Evolutionary conservation across 371 early-diverging fungal species (phyloP).

Genomic region (Actinomortierella ambigua): DNA sequence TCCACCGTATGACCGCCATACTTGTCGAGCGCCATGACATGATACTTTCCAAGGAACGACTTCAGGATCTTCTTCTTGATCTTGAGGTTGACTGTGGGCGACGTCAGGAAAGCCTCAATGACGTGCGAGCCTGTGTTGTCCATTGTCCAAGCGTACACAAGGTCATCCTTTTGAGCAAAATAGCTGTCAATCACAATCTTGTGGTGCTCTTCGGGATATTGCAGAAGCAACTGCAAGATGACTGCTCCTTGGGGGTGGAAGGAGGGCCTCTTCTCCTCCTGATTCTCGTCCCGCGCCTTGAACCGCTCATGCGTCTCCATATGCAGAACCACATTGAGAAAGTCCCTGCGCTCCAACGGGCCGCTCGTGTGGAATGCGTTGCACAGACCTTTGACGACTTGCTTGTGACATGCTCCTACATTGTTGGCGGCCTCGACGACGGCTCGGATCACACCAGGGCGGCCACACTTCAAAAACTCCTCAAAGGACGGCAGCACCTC

Average conservation of each 20-base stretch:
- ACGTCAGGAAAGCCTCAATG: conserved; percentile 69
- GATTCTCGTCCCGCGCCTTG: conserved; percentile 15
- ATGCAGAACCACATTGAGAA: conserved; percentile 64
- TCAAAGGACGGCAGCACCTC: conserved; percentile 62
- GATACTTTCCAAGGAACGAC: conserved; percentile 61
- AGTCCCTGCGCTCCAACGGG: conserved; percentile 55
- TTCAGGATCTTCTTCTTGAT: conserved; percentile 72
- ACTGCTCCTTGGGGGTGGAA: conserved; percentile 78
- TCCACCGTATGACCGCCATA: conserved; percentile 85
- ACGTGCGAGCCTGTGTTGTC: conserved; percentile 78
- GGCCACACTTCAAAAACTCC: conserved; percentile 60
- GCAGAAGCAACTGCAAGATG: conserved; percentile 70
- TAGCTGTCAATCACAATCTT: conserved; percentile 66
- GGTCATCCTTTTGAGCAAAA: conserved; percentile 58
- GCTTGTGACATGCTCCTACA: conserved; percentile 59
- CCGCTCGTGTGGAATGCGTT: conserved; percentile 60
- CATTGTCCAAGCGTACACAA: conserved; percentile 62
- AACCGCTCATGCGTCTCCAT: conserved; percentile 58
- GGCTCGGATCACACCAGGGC: conserved; percentile 68
- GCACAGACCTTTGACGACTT: conserved; percentile 60
- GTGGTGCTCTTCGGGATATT: conserved; percentile 67
- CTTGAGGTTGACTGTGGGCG: conserved; percentile 57
- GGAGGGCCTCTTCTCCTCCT: conserved; percentile 45
- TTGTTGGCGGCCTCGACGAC: conserved; percentile 70
- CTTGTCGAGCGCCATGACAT: conserved; percentile 69